These are phyloP conservation scores for Oidiodendron maius DNA, from an alignment of 495 filamentous ascomycete species.

Conservation along the genomic window DNA sequence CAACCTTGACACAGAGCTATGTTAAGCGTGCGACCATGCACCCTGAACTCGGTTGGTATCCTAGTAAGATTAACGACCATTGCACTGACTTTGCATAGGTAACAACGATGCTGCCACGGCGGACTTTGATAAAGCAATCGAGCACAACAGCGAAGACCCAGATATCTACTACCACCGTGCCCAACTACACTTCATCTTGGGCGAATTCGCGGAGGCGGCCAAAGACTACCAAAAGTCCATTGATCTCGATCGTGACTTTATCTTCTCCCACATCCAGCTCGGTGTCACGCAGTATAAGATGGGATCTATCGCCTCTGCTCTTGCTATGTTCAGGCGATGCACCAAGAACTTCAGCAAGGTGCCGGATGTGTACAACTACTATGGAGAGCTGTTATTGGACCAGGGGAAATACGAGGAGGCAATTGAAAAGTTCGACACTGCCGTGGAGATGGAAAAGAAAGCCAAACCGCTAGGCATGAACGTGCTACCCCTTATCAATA, in stretches of 20 bases:
- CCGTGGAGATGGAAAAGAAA: slow-evolving; percentile 95
- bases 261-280: slow-evolving; percentile 99
- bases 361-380: slow-evolving; percentile 99
- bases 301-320: slow-evolving; percentile 94
- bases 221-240: slow-evolving; percentile 99
- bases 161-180: slow-evolving; percentile 99
- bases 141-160: slow-evolving; percentile 81
- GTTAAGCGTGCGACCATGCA: slow-evolving; percentile 99
- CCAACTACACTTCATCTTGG: slow-evolving; percentile 95
- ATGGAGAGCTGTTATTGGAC: slow-evolving; percentile 95
- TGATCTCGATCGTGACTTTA: slow-evolving; percentile 89
- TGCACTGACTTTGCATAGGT: slow-evolving; percentile 44
- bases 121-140: slow-evolving; percentile 83
- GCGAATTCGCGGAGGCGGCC: slow-evolving; percentile 85
- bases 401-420: slow-evolving; percentile 93
- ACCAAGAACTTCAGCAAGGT: slow-evolving; percentile 98
- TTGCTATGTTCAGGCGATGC: slow-evolving; percentile 95
- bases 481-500: slow-evolving; percentile 96
- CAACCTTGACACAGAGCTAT: slow-evolving; percentile 86
- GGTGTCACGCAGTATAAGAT: slow-evolving; percentile 99
- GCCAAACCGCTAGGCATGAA: slow-evolving; percentile 93
- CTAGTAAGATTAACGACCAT: background rate
- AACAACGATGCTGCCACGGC: slow-evolving; percentile 79
- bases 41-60: slow-evolving; percentile 66
- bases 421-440: slow-evolving; percentile 96